Evolutionary conservation across 2,329 filamentous ascomycete species (phyloP), one percentile per base, ranked within the genome.

Genomic region (Aspergillus fischeri): DNA sequence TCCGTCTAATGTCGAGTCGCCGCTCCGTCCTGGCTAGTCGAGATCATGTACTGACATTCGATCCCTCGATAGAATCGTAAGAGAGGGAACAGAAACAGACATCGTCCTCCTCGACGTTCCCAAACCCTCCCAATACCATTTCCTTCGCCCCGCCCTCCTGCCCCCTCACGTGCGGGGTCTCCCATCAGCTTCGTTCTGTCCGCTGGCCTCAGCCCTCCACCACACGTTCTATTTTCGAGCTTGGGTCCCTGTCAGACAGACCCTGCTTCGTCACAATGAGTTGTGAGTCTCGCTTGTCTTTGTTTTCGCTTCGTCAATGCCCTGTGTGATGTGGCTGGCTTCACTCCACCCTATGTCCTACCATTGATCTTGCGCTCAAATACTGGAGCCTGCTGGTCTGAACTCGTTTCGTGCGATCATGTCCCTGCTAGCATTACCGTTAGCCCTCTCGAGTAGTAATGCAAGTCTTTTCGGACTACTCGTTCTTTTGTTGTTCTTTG

Each of bases 151-250:
- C 58, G 54, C 55, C 45, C 57, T 56, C 28, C 55, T 51, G 49
- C 38, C 32, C 53, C 51, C 59, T 63, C 54, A 61, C 65, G 63
- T 67, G 65, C 65, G 65, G 65, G 65, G 65, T 63, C 59, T 60
- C 52, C 56, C 38, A 50, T 63, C 59, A 55, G 55, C 56, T 57
- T 58, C 54, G 49, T 47, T 27, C 6, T 49, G 47, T 54, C 52
- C 55, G 54, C 52, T 51, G 53, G 50, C 51, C 52, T 56, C 47
- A 65, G 58, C 58, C 57, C 60, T 61, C 62, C 61, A 58, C 63
- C 56, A 61, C 52, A 49, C 50, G 32, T 28, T 51, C 28, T 42
- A 52, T 32, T 49, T 53, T 52, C 52, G 45, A 50, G 32, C 51
- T 42, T 42, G 38, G 51, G 45, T 49, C 42, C 50, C 35, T 48